Percentiles rank a stretch among this genome's conserved stretches.
Evolutionary conservation across 495 filamentous ascomycete species (phyloP).

Genomic region (Xylaria nigripes): DNA sequence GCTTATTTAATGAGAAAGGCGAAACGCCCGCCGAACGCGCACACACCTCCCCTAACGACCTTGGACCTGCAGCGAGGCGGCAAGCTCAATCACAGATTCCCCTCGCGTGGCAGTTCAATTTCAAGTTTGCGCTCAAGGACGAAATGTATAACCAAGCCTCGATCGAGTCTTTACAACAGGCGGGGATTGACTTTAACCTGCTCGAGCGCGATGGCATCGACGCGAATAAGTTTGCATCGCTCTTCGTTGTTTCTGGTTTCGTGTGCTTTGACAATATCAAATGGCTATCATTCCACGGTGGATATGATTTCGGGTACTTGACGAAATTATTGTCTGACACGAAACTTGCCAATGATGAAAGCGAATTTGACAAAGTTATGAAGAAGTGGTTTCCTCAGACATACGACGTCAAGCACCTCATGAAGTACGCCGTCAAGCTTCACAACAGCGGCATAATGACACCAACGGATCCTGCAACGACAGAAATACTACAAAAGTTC

Average conservation of each 20-base stretch:
- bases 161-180: constrained; percentile 75
- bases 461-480: constrained; percentile 52
- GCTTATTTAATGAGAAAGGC: constrained; percentile 79
- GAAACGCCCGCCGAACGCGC: constrained; percentile 67
- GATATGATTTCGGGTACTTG: constrained; percentile 96
- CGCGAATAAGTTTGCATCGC: constrained; percentile 74
- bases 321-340: constrained; percentile 82
- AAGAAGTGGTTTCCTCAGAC: constrained; percentile 86
- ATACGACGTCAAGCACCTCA: constrained; percentile 94
- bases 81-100: constrained; percentile 57
- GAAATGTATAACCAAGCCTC: constrained; percentile 97
- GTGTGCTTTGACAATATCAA: constrained; percentile 80
- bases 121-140: constrained; percentile 84
- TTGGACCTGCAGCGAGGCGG: constrained; percentile 27
- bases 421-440: constrained; percentile 58
- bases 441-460: constrained; percentile 61
- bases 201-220: constrained; percentile 88
- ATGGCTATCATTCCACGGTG: constrained; percentile 98
- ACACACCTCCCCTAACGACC: constrained; percentile 45
- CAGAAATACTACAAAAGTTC: constrained; percentile 65
- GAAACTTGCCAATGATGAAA: constrained; percentile 76
- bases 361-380: constrained; percentile 74
- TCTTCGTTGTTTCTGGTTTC: constrained; percentile 84
- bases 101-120: constrained; percentile 98
- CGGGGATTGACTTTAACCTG: constrained; percentile 77